These are phyloP conservation scores for Pichia sporocuriosa DNA, from an alignment of 805 yeast species.

Conservation along the genomic window DNA sequence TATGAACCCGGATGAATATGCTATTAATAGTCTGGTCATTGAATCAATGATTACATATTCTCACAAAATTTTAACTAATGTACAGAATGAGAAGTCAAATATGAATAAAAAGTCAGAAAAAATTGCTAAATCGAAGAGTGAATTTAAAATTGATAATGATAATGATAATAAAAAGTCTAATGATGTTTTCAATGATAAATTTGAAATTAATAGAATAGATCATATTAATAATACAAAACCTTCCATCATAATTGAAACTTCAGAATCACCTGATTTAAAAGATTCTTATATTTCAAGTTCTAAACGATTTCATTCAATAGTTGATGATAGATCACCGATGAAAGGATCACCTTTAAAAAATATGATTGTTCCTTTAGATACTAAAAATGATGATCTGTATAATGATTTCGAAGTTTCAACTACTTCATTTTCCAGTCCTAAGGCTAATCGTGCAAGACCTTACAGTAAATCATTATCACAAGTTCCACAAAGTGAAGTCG, in stretches of 20 bases:
- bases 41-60: constrained; percentile 86
- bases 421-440: constrained; percentile 5
- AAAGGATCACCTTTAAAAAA: constrained; percentile 8
- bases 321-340: not conserved
- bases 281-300: no score
- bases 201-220: not conserved
- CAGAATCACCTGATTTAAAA: not conserved
- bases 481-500: constrained; percentile 36
- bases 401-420: constrained; percentile 2
- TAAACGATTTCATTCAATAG: no score
- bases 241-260: not conserved
- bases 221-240: no score
- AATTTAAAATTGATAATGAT: not conserved
- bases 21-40: constrained; percentile 75
- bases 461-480: constrained; percentile 41
- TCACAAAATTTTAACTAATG: constrained; percentile 61
- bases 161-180: not conserved
- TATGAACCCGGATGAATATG: constrained; percentile 87
- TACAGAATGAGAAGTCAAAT: constrained; percentile 14
- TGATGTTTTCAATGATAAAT: not conserved
- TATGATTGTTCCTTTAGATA: not conserved
- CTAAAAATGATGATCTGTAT: not conserved
- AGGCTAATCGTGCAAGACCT: constrained; percentile 18
- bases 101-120: not conserved
- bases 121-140: not conserved